Base-by-base conservation (phyloP, 2,329 filamentous ascomycete species). In the Samsoniella hepiali region DNA sequence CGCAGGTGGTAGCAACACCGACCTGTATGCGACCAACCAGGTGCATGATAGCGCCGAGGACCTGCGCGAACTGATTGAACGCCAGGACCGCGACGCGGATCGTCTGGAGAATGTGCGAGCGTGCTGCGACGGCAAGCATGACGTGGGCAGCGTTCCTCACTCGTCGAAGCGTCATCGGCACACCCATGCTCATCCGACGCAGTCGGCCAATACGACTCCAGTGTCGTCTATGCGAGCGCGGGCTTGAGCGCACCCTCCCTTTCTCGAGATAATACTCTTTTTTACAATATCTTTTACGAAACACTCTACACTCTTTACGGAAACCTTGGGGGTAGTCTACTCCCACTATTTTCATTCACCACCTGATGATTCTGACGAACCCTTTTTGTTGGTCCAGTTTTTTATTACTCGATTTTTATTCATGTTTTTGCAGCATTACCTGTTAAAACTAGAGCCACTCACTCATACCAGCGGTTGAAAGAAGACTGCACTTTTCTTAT, bases 31-130 rank as follows among this genome's bases (percentile, higher is more conserved):
- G 69, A 82, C 84, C 29, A 84, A 81, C 65, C 83, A 86, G 69
- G 85, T 86, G 17, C 87, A 89, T 67, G 90, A 94, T 72, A 92
- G 89, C 70, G 91, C 91, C 3, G 92, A 97, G 75, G 92, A 97
- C 72, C 75, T 97, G 63, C 83, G 91, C 63, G 84, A 88, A 67
- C 87, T 93, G 67, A 91, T 94, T 70, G 91, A 94, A 76, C 82
- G 85, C 66, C 88, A 93, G 72, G 89, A 94, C 70, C 81, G 87
- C 61, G 90, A 93, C 68, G 82, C 88, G 32, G 91, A 93, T 72
- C 84, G 88, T 66, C 82, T 98, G 70, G 94, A 98, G 81, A 97
- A 99, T 75, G 95, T 99, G 67, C 84, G 95, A 73, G 93, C 94
- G 65, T 99, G 95, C 79, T 99, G 95, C 77, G 95, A 98, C 84